These are phyloP conservation scores for Eucalyptus sp. DNA, from an alignment of 345 rosid species.

Conservation along the genomic window DNA sequence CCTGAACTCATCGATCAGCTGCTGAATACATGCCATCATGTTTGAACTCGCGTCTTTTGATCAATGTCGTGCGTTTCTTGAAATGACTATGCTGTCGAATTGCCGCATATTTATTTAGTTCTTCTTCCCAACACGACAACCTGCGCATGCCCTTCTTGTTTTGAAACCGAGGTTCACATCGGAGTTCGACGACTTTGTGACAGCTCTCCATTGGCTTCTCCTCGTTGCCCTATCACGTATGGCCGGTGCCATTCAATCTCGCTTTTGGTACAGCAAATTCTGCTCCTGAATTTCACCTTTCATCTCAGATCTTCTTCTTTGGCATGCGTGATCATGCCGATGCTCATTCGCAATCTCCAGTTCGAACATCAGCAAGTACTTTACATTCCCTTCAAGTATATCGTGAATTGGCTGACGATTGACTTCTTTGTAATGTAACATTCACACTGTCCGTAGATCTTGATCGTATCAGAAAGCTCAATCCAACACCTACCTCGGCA, in stretches of 20 bases:
- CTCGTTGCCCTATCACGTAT: neutral
- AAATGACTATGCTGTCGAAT: accelerated
- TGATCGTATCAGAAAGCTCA: neutral
- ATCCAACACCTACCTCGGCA: neutral
- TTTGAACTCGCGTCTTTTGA: neutral
- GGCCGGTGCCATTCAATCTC: neutral
- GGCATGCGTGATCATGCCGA: neutral
- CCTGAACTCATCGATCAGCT: neutral
- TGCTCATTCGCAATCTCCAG: neutral
- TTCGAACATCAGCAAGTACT: neutral
- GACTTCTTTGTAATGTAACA: neutral
- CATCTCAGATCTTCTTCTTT: neutral
- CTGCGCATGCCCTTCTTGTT: neutral
- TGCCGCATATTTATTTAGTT: neutral
- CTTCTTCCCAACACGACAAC: neutral
- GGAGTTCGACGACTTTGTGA: neutral
- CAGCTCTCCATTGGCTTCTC: neutral
- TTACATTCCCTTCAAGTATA: neutral
- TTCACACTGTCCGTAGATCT: neutral
- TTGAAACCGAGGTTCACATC: neutral
- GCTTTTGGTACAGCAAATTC: neutral
- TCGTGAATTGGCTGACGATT: neutral
- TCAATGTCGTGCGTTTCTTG: neutral
- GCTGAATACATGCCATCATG: neutral
- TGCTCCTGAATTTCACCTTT: neutral